phyloP scores from a whole-genome alignment of 176 grass and related monocot genomes.

The Raddia distichophylla region DNA sequence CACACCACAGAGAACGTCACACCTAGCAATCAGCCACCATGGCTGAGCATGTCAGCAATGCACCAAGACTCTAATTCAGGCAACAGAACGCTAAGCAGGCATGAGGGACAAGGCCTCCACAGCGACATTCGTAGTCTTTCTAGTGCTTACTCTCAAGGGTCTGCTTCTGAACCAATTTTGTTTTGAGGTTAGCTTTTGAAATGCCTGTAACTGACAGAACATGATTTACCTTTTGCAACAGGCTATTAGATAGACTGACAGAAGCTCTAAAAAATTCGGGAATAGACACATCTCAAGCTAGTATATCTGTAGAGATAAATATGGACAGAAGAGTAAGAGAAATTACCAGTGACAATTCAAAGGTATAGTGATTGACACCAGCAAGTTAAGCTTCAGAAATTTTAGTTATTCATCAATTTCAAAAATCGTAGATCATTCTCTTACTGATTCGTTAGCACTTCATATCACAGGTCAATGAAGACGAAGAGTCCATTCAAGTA shows the following conservation, averaged over 20 bases:
- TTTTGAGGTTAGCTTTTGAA: not conserved
- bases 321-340: slow-evolving; percentile 43
- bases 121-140: slow-evolving; percentile 48
- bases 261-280: slow-evolving; percentile 64
- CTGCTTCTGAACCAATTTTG: not conserved
- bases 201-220: slow-evolving; percentile 14
- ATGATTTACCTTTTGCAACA: slow-evolving; percentile 19
- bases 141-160: slow-evolving; percentile 73
- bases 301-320: slow-evolving; percentile 68
- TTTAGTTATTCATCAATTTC: not conserved
- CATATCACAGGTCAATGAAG: slow-evolving; percentile 44
- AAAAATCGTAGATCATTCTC: not conserved
- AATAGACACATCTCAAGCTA: slow-evolving; percentile 69
- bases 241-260: slow-evolving; percentile 57
- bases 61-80: slow-evolving; percentile 31
- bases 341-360: slow-evolving; percentile 21
- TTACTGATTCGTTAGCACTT: not conserved
- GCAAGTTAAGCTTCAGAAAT: not conserved
- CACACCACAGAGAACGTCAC: slow-evolving; percentile 42
- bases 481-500: slow-evolving; percentile 46
- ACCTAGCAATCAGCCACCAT: slow-evolving; percentile 38
- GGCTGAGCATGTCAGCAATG: slow-evolving; percentile 54
- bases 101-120: slow-evolving; percentile 29
- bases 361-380: slow-evolving; percentile 45
- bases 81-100: slow-evolving; percentile 32